Evolutionary conservation across 441 rosid genomes (phyloP), one percentile per base, ranked within the genome.

Genomic region (Adansonia grandidieri): DNA sequence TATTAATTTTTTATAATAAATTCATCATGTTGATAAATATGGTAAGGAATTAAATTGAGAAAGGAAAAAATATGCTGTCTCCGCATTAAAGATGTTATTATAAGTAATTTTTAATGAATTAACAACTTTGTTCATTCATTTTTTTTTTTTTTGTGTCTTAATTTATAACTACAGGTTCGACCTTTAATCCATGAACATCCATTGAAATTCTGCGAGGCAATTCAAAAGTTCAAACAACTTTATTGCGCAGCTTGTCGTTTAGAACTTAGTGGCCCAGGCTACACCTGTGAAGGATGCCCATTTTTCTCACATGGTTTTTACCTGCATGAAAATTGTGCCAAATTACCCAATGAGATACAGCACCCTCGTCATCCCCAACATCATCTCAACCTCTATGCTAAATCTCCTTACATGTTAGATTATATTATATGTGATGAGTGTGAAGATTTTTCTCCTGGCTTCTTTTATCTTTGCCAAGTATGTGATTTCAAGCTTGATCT

Each of bases 301-400:
- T 2, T 0, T 3, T 44, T 17, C 53, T 2, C 4, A 9, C 32
- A 4, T 54, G 58, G 3, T 4, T 70, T 7, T 51, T 5, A 2
- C 40, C 61, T 71, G 8, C 74, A 71, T 51, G 74, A 51, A 71
- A 71, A 51, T 9, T 71, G 74, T 28, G 44, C 60, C 9, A 53
- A 51, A 51, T 28, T 71, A 15, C 61, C 74, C 8, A 5, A 24
- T 4, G 22, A 32, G 61, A 71, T 71, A 8, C 45, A 51, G 4
- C 60, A 71, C 48, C 62, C 48, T 71, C 75, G 53, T 71, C 75
- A 71, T 42, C 11, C 75, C 13, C 47, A 37, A n/a, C 74, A 71
- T 51, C 14, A 0, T 51, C 74, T 71, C 61, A 24, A 51, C 6
- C 74, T 71, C 74, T 71, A 28, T 14, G 13, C 44, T 13, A 17